Conservation (phyloP, 352 stramenopile species). For the Hyaloperonospora brassicae region DNA sequence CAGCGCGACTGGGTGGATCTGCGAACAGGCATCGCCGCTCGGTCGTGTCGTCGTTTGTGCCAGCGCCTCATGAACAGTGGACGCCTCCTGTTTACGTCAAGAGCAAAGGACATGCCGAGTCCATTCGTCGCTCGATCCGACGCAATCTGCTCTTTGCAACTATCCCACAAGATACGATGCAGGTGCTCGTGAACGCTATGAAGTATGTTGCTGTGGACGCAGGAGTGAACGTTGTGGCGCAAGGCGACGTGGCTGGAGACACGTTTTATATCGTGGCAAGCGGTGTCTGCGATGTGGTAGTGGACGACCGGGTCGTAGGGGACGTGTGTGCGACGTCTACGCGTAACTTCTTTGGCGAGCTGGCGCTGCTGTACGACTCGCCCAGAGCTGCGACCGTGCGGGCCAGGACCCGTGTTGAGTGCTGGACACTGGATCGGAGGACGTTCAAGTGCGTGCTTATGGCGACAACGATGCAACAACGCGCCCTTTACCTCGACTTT, state of each 20-base stretch:
- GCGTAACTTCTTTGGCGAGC: slow-evolving; percentile 86
- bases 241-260: slow-evolving; percentile 75
- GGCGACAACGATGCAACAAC: slow-evolving; percentile 58
- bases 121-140: slow-evolving; percentile 50
- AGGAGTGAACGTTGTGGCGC: slow-evolving; percentile 48
- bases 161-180: slow-evolving; percentile 53
- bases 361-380: slow-evolving; percentile 90
- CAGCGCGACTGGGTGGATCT: slow-evolving; percentile 30
- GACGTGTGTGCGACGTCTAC: slow-evolving; percentile 46
- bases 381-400: slow-evolving; percentile 83
- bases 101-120: slow-evolving; percentile 36
- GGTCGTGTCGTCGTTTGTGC: slow-evolving; percentile 49
- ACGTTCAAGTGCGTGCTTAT: slow-evolving; percentile 70
- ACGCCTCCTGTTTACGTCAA: slow-evolving; percentile 45
- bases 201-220: slow-evolving; percentile 40
- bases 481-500: slow-evolving; percentile 51
- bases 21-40: slow-evolving; percentile 38
- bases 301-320: slow-evolving; percentile 51
- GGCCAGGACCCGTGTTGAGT: slow-evolving; percentile 52
- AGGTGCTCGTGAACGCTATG: slow-evolving; percentile 69
- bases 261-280: slow-evolving; percentile 89
- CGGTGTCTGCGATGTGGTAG: slow-evolving; percentile 69
- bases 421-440: slow-evolving; percentile 83
- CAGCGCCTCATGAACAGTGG: slow-evolving; percentile 39
- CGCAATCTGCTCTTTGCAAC: slow-evolving; percentile 65